Evolutionary conservation across 306 rosid genomes (phyloP).

Genomic region (Ochetophila trinervis): DNA sequence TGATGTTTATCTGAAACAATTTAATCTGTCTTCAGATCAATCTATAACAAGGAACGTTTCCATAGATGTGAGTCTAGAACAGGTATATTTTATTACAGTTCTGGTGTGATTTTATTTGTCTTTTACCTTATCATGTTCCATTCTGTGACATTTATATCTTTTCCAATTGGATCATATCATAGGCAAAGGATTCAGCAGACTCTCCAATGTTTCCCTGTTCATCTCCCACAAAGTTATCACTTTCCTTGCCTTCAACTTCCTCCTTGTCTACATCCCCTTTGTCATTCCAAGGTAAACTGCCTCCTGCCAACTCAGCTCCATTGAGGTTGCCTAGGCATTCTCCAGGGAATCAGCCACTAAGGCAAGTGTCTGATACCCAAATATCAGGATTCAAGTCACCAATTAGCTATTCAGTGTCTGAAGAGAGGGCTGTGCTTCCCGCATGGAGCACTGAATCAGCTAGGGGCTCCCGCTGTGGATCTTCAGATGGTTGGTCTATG

Average conservation of each 20-base stretch:
- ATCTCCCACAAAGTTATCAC: constrained; percentile 59
- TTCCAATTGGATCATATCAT: constrained; percentile 10
- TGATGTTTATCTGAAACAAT: constrained; percentile 24
- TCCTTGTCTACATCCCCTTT: constrained; percentile 59
- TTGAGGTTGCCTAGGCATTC: constrained; percentile 46
- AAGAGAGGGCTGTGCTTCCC: constrained; percentile 58
- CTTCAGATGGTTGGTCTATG: constrained; percentile 87
- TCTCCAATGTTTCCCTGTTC: constrained; percentile 45
- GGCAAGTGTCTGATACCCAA: constrained; percentile 59
- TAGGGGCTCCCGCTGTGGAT: constrained; percentile 55
- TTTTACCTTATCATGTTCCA: neutral
- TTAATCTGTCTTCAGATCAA: constrained; percentile 47
- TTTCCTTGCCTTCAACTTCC: constrained; percentile 62
- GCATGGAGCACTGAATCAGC: constrained; percentile 60
- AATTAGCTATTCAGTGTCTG: constrained; percentile 43
- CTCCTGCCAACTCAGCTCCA: constrained; percentile 55
- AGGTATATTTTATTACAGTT: constrained; percentile 45
- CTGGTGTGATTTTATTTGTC: constrained; percentile 13
- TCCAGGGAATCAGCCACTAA: constrained; percentile 54
- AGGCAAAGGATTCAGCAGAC: constrained; percentile 62
- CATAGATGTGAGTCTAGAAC: constrained; percentile 60
- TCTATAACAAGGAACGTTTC: constrained; percentile 63
- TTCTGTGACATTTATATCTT: neutral
- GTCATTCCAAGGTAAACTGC: constrained; percentile 52
- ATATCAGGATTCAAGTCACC: constrained; percentile 62